Evolutionary conservation across 73 alveolate species (phyloP).

Genomic region (Paramecium sonneborni): DNA sequence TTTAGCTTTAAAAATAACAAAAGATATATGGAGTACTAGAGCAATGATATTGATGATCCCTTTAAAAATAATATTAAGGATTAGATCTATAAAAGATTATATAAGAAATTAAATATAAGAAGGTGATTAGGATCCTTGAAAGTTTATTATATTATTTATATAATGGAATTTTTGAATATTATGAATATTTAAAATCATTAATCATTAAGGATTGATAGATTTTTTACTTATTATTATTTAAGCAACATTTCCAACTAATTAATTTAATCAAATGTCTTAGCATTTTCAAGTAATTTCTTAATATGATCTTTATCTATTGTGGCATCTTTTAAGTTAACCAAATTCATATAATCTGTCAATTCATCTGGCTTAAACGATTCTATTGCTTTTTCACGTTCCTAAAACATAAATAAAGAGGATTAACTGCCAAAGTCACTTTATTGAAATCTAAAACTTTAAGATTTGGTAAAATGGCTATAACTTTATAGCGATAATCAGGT

Average conservation of each 20-base stretch:
- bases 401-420: background rate
- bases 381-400: conserved; percentile 6
- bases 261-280: conserved; percentile 38
- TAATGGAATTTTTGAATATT: too few species aligned
- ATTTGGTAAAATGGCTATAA: conserved; percentile 54
- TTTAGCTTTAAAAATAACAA: background rate
- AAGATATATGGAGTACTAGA: conserved; percentile 11
- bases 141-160: background rate
- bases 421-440: conserved; percentile 34
- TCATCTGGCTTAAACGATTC: conserved; percentile 37
- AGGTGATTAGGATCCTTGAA: background rate
- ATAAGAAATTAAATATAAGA: background rate
- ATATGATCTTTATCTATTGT: conserved; percentile 8
- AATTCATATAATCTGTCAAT: conserved; percentile 35
- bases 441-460: conserved; percentile 61
- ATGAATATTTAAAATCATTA: too few species aligned
- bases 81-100: background rate
- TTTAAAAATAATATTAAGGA: background rate
- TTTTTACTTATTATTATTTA: conserved; percentile 25
- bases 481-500: conserved; percentile 60
- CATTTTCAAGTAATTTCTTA: conserved; percentile 34
- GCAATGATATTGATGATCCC: conserved; percentile 47
- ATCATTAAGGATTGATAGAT: conserved; percentile 20
- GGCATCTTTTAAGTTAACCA: conserved; percentile 38
- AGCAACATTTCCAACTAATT: conserved; percentile 28